Conservation (phyloP, 208 protist species). For the Trypanosoma melophagium region DNA sequence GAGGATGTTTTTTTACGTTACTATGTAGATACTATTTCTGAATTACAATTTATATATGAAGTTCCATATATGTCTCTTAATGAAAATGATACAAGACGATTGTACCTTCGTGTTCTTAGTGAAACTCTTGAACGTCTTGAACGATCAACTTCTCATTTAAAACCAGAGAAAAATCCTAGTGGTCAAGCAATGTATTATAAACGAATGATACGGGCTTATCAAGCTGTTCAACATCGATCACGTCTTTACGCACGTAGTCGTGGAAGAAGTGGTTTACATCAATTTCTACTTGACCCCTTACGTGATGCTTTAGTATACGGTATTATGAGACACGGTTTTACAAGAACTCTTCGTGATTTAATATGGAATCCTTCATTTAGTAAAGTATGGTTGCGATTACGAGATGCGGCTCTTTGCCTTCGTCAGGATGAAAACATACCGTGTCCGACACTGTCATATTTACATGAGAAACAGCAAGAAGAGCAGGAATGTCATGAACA, state of each 20-base stretch:
- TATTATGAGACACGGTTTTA: slow-evolving; percentile 32
- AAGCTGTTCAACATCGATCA: slow-evolving; percentile 45
- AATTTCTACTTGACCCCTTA: slow-evolving; percentile 47
- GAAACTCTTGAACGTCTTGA: slow-evolving; percentile 75
- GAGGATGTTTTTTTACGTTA: slow-evolving; percentile 43
- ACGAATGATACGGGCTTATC: slow-evolving; percentile 59
- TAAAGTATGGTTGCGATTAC: slow-evolving; percentile 35
- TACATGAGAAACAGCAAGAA: slow-evolving; percentile 48
- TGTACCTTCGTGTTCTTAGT: slow-evolving; percentile 63
- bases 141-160: slow-evolving; percentile 44
- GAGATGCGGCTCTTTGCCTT: slow-evolving; percentile 36
- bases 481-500: no score
- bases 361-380: slow-evolving; percentile 23
- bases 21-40: slow-evolving; percentile 60
- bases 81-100: slow-evolving; percentile 18
- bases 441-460: slow-evolving; percentile 55
- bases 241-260: slow-evolving; percentile 70
- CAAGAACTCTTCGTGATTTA: slow-evolving; percentile 5
- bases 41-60: slow-evolving; percentile 71
- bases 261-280: slow-evolving; percentile 43
- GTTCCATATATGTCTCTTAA: slow-evolving; percentile 46
- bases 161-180: slow-evolving; percentile 10
- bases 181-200: slow-evolving; percentile 42
- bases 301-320: slow-evolving; percentile 56
- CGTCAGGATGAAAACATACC: slow-evolving; percentile 63